Base-by-base conservation (phyloP, 2,329 filamentous ascomycete genomes). In the Cercospora canescens region DNA sequence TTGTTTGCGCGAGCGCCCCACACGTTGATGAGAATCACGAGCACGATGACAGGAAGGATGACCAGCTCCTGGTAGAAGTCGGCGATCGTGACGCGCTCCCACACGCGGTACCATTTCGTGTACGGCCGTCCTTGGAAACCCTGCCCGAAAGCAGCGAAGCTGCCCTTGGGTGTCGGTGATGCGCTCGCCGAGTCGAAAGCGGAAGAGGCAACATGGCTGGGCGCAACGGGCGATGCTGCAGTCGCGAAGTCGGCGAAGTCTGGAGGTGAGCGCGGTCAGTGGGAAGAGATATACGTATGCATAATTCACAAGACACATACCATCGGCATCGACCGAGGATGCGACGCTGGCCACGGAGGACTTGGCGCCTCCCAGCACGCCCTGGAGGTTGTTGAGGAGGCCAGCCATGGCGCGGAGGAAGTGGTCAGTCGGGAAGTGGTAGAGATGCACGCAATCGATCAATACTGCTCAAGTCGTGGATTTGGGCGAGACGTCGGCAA, bases 41-140 rank as follows among this genome's bases (percentile, higher is more conserved):
- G 71, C 62, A 89, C 76, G 72, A 97, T 87, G 75, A 93, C 84
- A 35, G 87, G 86, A 67, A 97, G 82, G 74, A 99, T 91, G 78
- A 93, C 82, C 66, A 91, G 90, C 82, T 99, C 95, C 74, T 90
- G 86, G 81, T 89, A 89, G 85, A 99, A 99, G 79, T 99, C 95
- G 75, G 85, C 86, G 67, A 90, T 82, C 28, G 89, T 89, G 75
- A 94, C 89, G 76, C 95, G 93, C 86, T 98, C 94, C 86, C 96
- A 95, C 68, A 98, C 84, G 64, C 93, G 93, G 83, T 98, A 99
- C 95, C 95, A 99, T 84, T 92, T 93, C 60, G 93, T 97, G 80
- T 91, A 97, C 14, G 92, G 91, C 28, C 66, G 84, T 78, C 64
- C 84, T 79, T 83, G 80, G 55, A 80, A 79, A 57, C 79, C 74